phyloP scores from a whole-genome alignment of 306 rosid species.

The Ammopiptanthus mongolicus region DNA sequence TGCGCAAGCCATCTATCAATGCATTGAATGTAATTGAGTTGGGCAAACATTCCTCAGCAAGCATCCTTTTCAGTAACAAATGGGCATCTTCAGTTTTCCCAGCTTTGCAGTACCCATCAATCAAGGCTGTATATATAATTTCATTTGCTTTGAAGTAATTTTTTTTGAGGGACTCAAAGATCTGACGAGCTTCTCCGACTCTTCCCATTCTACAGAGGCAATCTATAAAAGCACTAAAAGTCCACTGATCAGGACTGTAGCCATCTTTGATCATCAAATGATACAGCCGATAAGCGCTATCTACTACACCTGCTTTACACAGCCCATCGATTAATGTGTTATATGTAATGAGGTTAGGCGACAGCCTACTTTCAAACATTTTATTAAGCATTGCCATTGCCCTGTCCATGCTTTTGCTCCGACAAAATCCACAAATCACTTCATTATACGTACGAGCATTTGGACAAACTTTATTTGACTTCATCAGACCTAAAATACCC shows the following conservation, averaged over 20 bases:
- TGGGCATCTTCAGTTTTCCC: constrained; percentile 54
- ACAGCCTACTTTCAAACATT: constrained; percentile 56
- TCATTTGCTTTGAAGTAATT: constrained; percentile 50
- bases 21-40: constrained; percentile 58
- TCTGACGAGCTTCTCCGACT: constrained; percentile 48
- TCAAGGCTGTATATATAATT: constrained; percentile 55
- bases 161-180: constrained; percentile 58
- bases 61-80: constrained; percentile 58
- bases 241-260: constrained; percentile 61
- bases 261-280: constrained; percentile 64
- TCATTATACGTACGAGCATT: constrained; percentile 64
- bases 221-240: constrained; percentile 48
- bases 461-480: constrained; percentile 50
- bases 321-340: constrained; percentile 71
- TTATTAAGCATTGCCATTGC: constrained; percentile 66
- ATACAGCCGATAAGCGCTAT: constrained; percentile 62
- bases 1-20: constrained; percentile 73
- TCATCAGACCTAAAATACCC: constrained; percentile 57
- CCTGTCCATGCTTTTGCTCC: constrained; percentile 57
- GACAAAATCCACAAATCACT: constrained; percentile 68
- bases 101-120: constrained; percentile 73
- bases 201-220: constrained; percentile 59
- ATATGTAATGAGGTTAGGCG: constrained; percentile 56
- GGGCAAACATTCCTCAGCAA: constrained; percentile 54
- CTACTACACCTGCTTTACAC: constrained; percentile 57